Evolutionary conservation across 495 filamentous ascomycete genomes (phyloP), one percentile per base, ranked within the genome.

Genomic region (Neurospora sp.): DNA sequence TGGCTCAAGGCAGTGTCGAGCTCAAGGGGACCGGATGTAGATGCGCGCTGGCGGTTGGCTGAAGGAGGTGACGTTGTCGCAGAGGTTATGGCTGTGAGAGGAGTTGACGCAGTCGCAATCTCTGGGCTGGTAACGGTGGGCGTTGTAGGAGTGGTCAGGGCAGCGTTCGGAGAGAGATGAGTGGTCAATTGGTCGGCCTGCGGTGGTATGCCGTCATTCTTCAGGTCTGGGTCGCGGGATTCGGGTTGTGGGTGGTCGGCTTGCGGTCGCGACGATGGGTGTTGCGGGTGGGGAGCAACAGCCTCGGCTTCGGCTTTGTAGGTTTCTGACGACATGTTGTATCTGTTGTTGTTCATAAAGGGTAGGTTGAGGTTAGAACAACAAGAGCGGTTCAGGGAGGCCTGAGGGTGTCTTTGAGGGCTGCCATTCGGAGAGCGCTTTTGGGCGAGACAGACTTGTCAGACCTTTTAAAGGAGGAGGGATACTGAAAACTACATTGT

Each of bases 1-100:
- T 94, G 93, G 75, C 85, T 88, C 77, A 97, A 92, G 4, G 93
- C 89, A 71, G 89, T 90, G 78, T 94, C 90, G 69, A 93, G 89
- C 74, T 85, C 85, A 53, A 85, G 83, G 16, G 83, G 53, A 14
- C 53, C 53, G 14, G 53, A 35, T 4, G 27, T 65, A 37, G 53
- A 37, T 65, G 53, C 53, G 53, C 53, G 53, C 70, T 78, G 79
- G 48, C 79, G 76, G 38, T 42, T 72, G 72, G 68, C 68, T 70
- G 27, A 37, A 0, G 69, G 38, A 27, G 69, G 38, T 9, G 72
- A 40, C 53, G 53, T 65, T 65, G 53, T 65, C 53, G 53, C 53
- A 8, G 53, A 65, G 53, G 53, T 65, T 10, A 35, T 8, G 53
- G 27, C 27, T 65, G 53, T 65, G 27, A 35, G 27, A 35, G 53